Conservation (phyloP, 345 rosid genomes). For the Mercurialis annua region DNA sequence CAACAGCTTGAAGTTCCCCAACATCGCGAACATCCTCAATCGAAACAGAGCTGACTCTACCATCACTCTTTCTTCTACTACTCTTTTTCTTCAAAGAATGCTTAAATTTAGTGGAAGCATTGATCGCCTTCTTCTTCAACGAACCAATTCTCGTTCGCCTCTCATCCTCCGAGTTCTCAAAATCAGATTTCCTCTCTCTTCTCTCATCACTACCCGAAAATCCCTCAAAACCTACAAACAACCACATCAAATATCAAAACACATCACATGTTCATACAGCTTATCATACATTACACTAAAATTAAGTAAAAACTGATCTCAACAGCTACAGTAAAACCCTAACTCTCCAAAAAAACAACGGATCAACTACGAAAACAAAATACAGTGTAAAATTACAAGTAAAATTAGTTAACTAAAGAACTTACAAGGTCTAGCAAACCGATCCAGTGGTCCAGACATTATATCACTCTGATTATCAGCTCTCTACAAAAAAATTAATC, state of each 20-base stretch:
- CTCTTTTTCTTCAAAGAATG: slow-evolving; percentile 92
- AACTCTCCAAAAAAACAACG: slow-evolving; percentile 9
- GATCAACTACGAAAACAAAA: not conserved
- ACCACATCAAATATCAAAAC: not conserved
- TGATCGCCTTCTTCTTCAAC: slow-evolving; percentile 85
- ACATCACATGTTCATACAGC: too few relatives aligned
- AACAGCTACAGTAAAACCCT: slow-evolving; percentile 28
- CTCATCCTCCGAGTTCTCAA: slow-evolving; percentile 98
- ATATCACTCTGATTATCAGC: slow-evolving; percentile 13
- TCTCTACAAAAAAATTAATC: not conserved
- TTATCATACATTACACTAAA: not conserved
- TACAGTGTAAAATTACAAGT: not conserved
- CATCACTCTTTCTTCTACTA: slow-evolving; percentile 73
- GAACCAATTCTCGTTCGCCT: slow-evolving; percentile 92
- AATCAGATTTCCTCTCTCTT: slow-evolving; percentile 90
- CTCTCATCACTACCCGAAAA: slow-evolving; percentile 82
- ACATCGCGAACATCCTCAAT: slow-evolving; percentile 95
- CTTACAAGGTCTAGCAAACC: slow-evolving; percentile 95
- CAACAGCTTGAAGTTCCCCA: slow-evolving; percentile 84
- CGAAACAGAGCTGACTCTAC: slow-evolving; percentile 92
- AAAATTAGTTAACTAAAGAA: slow-evolving; percentile 6
- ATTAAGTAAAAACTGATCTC: not conserved
- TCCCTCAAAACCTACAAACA: slow-evolving; percentile 82
- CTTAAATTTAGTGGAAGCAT: slow-evolving; percentile 85
- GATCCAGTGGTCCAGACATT: slow-evolving; percentile 98